Base-by-base conservation (phyloP, 2,329 filamentous ascomycete genomes). In the Drechslerella dactyloides region DNA sequence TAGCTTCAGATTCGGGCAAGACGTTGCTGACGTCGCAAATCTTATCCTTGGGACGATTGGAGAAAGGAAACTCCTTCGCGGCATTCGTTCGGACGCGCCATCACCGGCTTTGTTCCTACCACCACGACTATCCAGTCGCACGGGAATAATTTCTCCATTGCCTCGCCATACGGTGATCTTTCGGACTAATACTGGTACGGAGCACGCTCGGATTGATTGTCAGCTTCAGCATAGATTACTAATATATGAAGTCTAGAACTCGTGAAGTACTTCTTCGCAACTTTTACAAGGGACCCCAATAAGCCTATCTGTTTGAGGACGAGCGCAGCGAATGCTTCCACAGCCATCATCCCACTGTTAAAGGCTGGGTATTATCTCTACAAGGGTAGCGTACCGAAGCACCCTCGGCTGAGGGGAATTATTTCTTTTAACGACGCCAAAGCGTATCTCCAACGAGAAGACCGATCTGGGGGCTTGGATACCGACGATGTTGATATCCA, bases 1-100 rank as follows among this genome's bases (percentile, higher is more conserved):
- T 37, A 74, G 73, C 10, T 76, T 76, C 55, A 68, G 75, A 27
- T 76, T 75, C 44, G 75, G 74, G 19, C 56, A 62, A 40, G 61
- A 69, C n/a, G 64, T 76, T 37, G 73, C 73, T 8, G 57, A 56
- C 15, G 37, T 69, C 17, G 73, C 74, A 21, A 75, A 75, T 52
- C 52, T 65, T 11, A 63, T 75, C 10, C 56, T 76, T 6, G 50
- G 53, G 10, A 58, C 69, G 15, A 23, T 74, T 4, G 53, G 65
- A n/a, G 75, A 75, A 62, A 51, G 35, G 21, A 62, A 62, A 2
- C 65, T 17, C 15, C 63, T 76, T 1, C 60, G 24, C 6, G 73
- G 69, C 40, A 69, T 58, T 3, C 51, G 74, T 7, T 27, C 24
- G 1, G 44, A 37, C 7, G 73, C 60, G 50, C 56, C 57, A 2